phyloP scores from a whole-genome alignment of 2,329 filamentous ascomycete species.

The Aurifilum marmelostoma region DNA sequence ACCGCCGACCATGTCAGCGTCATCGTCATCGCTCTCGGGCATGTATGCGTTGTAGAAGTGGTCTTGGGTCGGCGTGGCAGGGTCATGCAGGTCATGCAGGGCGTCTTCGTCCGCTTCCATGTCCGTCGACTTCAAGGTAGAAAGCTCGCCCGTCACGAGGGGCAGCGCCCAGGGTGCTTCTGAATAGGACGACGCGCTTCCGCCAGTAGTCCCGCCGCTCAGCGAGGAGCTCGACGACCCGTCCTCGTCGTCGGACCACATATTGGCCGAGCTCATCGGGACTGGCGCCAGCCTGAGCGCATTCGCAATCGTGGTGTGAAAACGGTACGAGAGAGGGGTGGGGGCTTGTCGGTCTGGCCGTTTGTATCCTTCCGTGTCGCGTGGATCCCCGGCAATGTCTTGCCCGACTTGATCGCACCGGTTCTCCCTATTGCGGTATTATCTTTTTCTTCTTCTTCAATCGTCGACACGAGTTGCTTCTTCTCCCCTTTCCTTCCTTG shows the following conservation, averaged over 20 bases:
- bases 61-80: slow-evolving; percentile 9
- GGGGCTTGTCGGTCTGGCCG: background rate
- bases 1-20: slow-evolving; percentile 34
- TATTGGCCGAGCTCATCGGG: slow-evolving; percentile 28
- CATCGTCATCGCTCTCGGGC: slow-evolving; percentile 34
- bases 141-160: background rate
- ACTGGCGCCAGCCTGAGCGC: slow-evolving; percentile 17
- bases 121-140: slow-evolving; percentile 10
- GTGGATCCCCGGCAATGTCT: background rate
- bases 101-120: slow-evolving; percentile 13
- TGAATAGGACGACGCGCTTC: slow-evolving; percentile 14
- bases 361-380: background rate
- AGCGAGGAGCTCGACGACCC: slow-evolving; percentile 16
- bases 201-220: slow-evolving; percentile 3
- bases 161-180: slow-evolving; percentile 9
- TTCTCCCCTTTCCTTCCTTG: background rate
- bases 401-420: background rate
- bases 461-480: slow-evolving; percentile 4
- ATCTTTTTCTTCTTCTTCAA: background rate
- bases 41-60: slow-evolving; percentile 29
- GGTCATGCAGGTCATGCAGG: background rate
- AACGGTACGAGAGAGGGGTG: background rate
- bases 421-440: background rate
- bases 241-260: slow-evolving; percentile 30
- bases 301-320: slow-evolving; percentile 20